These are phyloP conservation scores for Flaveria floridana DNA, from an alignment of 140 eudicot genomes.

Conservation along the genomic window DNA sequence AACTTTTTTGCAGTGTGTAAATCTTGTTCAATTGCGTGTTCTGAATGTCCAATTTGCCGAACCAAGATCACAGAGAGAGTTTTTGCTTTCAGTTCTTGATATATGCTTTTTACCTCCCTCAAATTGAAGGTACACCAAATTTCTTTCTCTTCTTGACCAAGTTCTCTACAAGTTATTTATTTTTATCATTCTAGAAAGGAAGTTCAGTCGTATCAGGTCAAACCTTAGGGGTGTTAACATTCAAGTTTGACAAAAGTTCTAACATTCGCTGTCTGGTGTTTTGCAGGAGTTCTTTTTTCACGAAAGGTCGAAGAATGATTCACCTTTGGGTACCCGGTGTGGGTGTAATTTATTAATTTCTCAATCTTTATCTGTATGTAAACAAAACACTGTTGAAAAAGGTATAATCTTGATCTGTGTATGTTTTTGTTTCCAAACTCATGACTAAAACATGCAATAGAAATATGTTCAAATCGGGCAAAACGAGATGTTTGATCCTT, in stretches of 20 bases:
- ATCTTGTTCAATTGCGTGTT: conserved; percentile 94
- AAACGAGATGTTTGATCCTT: neutral
- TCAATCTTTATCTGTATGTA: conserved; percentile 54
- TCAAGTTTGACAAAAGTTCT: neutral
- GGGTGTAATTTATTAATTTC: conserved; percentile 70
- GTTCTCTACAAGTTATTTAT: neutral
- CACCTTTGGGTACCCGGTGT: conserved; percentile 33
- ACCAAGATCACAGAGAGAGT: conserved; percentile 84
- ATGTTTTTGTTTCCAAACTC: conserved; percentile 35
- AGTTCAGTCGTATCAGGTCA: neutral
- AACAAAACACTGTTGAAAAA: conserved; percentile 33
- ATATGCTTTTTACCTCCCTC: conserved; percentile 35
- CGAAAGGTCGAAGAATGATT: conserved; percentile 41
- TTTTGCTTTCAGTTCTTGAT: conserved; percentile 87
- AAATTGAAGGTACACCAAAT: conserved; percentile 47
- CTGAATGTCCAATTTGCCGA: conserved; percentile 96
- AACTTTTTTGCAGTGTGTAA: conserved; percentile 79
- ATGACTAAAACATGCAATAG: conserved; percentile 26
- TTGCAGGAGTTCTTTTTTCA: conserved; percentile 32
- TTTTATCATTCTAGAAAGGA: neutral
- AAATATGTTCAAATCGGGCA: conserved; percentile 15
- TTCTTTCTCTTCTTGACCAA: neutral
- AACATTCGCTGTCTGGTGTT: neutral
- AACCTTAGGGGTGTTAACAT: neutral
- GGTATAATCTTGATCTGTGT: conserved; percentile 39